Base-by-base conservation (phyloP, 345 rosid species). In the Balakata baccata region DNA sequence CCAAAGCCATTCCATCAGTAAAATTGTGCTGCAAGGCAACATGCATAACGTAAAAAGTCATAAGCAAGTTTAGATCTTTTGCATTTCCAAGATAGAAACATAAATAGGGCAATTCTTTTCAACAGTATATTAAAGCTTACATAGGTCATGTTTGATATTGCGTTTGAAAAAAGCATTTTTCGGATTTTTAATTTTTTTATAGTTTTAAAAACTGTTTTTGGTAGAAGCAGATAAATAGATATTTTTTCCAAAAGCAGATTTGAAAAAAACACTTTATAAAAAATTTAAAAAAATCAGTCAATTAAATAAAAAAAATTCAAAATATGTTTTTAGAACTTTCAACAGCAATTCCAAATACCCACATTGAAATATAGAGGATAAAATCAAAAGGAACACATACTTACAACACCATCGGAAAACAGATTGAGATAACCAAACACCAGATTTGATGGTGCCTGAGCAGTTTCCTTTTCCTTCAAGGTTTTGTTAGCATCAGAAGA, bases 321-420 rank as follows among this genome's bases (percentile, higher is more conserved):
- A n/a, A n/a, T n/a, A n/a, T n/a, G n/a, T n/a, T n/a, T n/a, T n/a
- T n/a, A n/a, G n/a, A n/a, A n/a, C n/a, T n/a, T n/a, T n/a, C n/a
- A n/a, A n/a, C n/a, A n/a, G n/a, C n/a, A n/a, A n/a, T n/a, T n/a
- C n/a, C n/a, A n/a, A n/a, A n/a, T n/a, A n/a, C n/a, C n/a, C n/a
- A n/a, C n/a, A n/a, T n/a, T n/a, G n/a, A 25, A 65, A 72, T 20
- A 49, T 69, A 38, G 69, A 54, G 54, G 17, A 16, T 6, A 64
- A 41, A 4, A n/a, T 5, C 5, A 59, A 43, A 45, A 74, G 74
- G 76, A 75, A 73, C 54, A 75, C 84, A 70, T 84, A 86, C 99
- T 88, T 91, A 95, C 99, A 81, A 95, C 94, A 74, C 98, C 98
- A 85, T 95, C 99, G 78, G 99, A 95, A 85, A 95, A 89, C 69